Conservation (phyloP, 2,329 filamentous ascomycete species). For the Trichoderma guizhouense region DNA sequence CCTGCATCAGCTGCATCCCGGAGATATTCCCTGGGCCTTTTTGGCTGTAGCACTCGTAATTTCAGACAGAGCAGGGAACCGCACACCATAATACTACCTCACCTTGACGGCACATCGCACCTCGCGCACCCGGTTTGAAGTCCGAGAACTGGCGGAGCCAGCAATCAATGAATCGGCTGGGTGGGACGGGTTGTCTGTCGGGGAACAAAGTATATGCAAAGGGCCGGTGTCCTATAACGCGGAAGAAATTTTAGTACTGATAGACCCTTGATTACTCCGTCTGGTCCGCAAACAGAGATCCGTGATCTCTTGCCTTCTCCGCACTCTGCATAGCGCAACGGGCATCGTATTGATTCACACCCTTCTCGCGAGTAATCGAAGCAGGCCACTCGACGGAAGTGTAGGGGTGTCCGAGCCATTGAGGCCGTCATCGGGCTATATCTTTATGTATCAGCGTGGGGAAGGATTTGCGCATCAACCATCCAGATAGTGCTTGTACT, state of each 20-base stretch:
- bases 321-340: not conserved
- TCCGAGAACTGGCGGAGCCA: not conserved
- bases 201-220: not conserved
- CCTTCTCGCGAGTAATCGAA: not conserved
- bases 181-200: not conserved
- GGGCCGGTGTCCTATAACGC: not conserved
- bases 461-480: slow-evolving; percentile 5
- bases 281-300: not conserved
- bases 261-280: not conserved
- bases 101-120: not conserved
- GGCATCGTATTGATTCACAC: not conserved
- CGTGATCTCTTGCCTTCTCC: slow-evolving; percentile 1
- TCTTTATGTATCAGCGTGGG: not conserved
- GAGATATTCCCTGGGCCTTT: not conserved
- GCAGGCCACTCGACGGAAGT: not conserved
- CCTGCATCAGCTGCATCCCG: not conserved
- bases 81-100: not conserved
- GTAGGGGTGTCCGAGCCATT: not conserved
- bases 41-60: not conserved
- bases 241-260: not conserved
- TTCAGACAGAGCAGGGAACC: not conserved
- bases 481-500: not conserved
- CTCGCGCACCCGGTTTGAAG: not conserved
- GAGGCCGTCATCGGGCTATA: slow-evolving; percentile 13
- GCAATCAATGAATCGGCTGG: not conserved